Base-by-base conservation (phyloP, 2,329 filamentous ascomycete species). In the Aquanectria penicillioides region DNA sequence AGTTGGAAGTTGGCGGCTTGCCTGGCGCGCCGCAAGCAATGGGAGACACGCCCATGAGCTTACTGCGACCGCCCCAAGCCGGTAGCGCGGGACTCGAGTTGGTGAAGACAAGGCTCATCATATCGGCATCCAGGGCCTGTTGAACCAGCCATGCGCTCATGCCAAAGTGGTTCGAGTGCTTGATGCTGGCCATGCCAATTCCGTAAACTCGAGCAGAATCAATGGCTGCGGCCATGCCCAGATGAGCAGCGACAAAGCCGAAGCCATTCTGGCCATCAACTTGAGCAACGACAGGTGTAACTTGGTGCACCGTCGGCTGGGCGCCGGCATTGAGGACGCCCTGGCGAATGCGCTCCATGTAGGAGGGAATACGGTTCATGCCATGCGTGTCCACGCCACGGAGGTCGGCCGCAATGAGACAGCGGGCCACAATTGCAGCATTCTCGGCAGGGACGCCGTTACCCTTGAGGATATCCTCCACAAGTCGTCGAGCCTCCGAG, bases 121-220 rank as follows among this genome's bases (percentile, higher is more conserved):
- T 87, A 31, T 82, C 81, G 1, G 84, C 87, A 57, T 94, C 89
- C 12, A 94, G 74, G 0, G 91, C 92, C 74, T 93, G 88, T 72
- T 92, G 89, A 10, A 93, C 90, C 0, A 93, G 71, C 89, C 91
- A 94, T 0, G 92, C 91, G 4, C 84, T 84, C 91, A 95, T 95
- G 51, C 92, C 92, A 68, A 91, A 94, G 73, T 94, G 91, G 68
- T 94, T 94, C 34, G 88, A 91, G 74, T 90, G 89, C 73, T 88
- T 90, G 69, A 94, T 81, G 57, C 84, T 86, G 0, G 89, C 89
- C 84, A 95, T 88, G 22, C 91, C 92, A 62, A 94, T 91, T 11
- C 91, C 91, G 67, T 82, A 87, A 2, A 76, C 72, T 20, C 79
- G 75, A 0, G 91, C 91, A 75, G 90, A 88, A 9, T 84, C 80